Conservation (phyloP, 805 yeast species). For the Lachancea mirantina region DNA sequence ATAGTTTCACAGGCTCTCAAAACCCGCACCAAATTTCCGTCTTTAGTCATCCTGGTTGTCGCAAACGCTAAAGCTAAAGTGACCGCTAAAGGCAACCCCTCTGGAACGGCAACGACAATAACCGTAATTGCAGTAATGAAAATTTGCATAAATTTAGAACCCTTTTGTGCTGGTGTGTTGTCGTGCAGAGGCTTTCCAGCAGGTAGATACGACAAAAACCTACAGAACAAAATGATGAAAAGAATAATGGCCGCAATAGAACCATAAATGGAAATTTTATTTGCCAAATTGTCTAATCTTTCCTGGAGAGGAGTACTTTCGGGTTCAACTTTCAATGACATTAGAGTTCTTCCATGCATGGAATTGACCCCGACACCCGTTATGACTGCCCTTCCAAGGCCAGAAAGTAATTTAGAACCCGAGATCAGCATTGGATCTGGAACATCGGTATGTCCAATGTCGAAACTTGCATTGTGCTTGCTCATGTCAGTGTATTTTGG, state of each 20-base stretch:
- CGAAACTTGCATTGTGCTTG: slow-evolving; percentile 21
- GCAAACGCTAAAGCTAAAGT: slow-evolving; percentile 96
- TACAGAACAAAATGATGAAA: slow-evolving; percentile 69
- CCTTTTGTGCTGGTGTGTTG: slow-evolving; percentile 62
- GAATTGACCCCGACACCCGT: slow-evolving; percentile 90
- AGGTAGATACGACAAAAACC: slow-evolving; percentile 60
- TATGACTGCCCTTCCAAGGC: slow-evolving; percentile 77
- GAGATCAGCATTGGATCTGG: slow-evolving; percentile 83
- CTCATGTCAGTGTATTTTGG: slow-evolving; percentile 22
- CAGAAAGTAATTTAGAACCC: slow-evolving; percentile 82
- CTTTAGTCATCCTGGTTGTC: slow-evolving; percentile 95
- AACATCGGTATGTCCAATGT: slow-evolving; percentile 43
- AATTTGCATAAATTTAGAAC: slow-evolving; percentile 74
- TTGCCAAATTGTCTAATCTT: slow-evolving; percentile 75
- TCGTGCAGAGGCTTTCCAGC: slow-evolving; percentile 40
- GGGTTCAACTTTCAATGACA: slow-evolving; percentile 63
- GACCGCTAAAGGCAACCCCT: slow-evolving; percentile 95
- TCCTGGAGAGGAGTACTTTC: slow-evolving; percentile 87
- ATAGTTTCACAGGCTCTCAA: slow-evolving; percentile 92
- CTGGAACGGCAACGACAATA: slow-evolving; percentile 98
- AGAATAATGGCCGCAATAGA: slow-evolving; percentile 76
- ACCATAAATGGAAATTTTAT: slow-evolving; percentile 93
- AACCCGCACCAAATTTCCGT: slow-evolving; percentile 92
- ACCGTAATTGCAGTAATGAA: slow-evolving; percentile 87
- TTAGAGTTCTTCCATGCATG: slow-evolving; percentile 86